Base-by-base conservation (phyloP, 2,329 filamentous ascomycete genomes). In the Aureobasidium namibiae region DNA sequence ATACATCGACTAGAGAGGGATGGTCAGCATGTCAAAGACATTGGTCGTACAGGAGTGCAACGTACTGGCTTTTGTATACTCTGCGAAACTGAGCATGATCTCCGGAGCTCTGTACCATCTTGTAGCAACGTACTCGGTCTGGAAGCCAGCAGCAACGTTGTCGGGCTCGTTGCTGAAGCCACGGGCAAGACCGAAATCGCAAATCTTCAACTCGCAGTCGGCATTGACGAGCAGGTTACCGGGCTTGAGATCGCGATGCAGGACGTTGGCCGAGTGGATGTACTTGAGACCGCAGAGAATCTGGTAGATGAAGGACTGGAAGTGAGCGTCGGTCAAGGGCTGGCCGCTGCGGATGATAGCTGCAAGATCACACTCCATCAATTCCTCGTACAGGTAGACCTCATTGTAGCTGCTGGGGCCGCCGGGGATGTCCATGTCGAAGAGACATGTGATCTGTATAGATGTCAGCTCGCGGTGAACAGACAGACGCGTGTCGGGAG, bases 291-390 rank as follows among this genome's bases (percentile, higher is more conserved):
- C 94, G 73, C 94, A 97, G 6, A 99, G 87, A 66, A 99, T 99
- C 81, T 99, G 94, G 80, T 99, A 99, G 77, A 99, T 96, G 78
- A 99, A 99, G 56, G 94, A 97, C 77, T 99, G 94, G 80, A 99
- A 99, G 76, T 99, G 94, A 59, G 94, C 94, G 72, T 99, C 94
- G 70, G 94, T 99, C 72, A 99, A 81, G 49, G 94, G 92, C 74
- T 99, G 94, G 63, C 94, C 94, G 42, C 92, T 97, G 66, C 94
- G 87, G 69, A 99, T 97, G 73, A 99, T 99, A 65, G 94, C 94
- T 33, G 94, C 94, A 73, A 99, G 77, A 76, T 99, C 94, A 78
- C 94, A 97, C 73, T 99, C 94, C 94, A 99, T 99, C 74, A 99
- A 82, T 76, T 99, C 94, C 80, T 99, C 94, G 72, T 99, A 99